Conservation (phyloP, 768 basidiomycete genomes). For the Suillus alpinus region DNA sequence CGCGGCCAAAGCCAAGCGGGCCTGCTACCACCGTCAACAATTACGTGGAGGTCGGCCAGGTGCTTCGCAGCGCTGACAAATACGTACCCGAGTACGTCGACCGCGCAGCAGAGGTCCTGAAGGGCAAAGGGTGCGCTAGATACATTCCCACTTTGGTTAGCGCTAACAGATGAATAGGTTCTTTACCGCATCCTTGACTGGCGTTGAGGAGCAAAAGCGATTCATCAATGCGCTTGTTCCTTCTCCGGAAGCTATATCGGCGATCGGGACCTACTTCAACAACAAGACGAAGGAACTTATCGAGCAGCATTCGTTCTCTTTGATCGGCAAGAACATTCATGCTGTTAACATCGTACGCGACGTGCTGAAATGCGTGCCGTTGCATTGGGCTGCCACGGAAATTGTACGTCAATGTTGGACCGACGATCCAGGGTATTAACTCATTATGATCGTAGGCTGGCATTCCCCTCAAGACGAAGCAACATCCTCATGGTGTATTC, state of each 20-base stretch:
- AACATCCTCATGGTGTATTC: constrained; percentile 53
- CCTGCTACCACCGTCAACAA: constrained; percentile 35
- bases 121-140: constrained; percentile 53
- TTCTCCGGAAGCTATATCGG: constrained; percentile 44
- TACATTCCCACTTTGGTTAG: not conserved
- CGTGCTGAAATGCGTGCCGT: constrained; percentile 62
- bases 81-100: constrained; percentile 51
- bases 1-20: constrained; percentile 40
- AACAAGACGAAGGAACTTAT: constrained; percentile 62
- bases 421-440: not conserved
- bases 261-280: constrained; percentile 62
- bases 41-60: constrained; percentile 50
- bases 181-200: constrained; percentile 53
- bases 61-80: constrained; percentile 43
- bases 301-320: constrained; percentile 45
- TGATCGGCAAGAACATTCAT: constrained; percentile 52
- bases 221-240: constrained; percentile 48
- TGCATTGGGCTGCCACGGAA: constrained; percentile 68
- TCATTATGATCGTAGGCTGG: constrained; percentile 51
- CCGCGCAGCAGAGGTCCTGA: constrained; percentile 51
- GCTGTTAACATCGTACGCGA: constrained; percentile 68
- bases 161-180: constrained; percentile 44
- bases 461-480: constrained; percentile 61
- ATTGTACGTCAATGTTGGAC: constrained; percentile 45
- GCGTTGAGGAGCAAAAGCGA: constrained; percentile 37